Conservation (phyloP, 257 asterid species). For the Solanum sitiens region DNA sequence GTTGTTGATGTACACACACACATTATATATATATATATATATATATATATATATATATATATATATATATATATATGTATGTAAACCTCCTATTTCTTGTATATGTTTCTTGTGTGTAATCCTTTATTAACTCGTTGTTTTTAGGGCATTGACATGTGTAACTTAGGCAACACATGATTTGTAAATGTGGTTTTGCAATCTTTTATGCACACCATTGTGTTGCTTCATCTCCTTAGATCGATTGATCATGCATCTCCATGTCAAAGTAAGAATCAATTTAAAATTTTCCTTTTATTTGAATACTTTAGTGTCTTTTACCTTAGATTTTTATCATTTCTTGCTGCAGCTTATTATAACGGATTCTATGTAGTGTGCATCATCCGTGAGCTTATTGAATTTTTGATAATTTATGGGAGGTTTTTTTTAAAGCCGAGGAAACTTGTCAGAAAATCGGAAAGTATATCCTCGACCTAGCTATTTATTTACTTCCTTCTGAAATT, state of each 20-base stretch:
- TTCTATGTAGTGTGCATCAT: conserved; percentile 45
- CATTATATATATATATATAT: no score
- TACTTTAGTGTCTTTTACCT: not conserved
- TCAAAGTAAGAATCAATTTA: conserved; percentile 22
- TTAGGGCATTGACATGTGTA: not conserved
- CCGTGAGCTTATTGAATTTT: conserved; percentile 25
- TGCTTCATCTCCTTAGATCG: conserved; percentile 36
- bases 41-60: no score
- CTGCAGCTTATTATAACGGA: conserved; percentile 29
- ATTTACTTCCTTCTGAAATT: not conserved
- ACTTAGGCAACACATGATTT: conserved; percentile 91
- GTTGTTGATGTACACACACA: not conserved
- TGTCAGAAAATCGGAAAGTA: conserved; percentile 57
- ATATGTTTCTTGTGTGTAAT: no score
- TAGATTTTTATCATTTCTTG: conserved; percentile 16
- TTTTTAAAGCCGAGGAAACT: conserved; percentile 38
- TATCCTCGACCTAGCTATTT: conserved; percentile 12
- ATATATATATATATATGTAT: no score
- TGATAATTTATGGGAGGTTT: conserved; percentile 15
- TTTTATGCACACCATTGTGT: conserved; percentile 61
- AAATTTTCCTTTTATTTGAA: not conserved
- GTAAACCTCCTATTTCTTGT: no score
- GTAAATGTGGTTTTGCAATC: conserved; percentile 77
- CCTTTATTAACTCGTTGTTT: no score
- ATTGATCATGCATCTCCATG: conserved; percentile 15